Base-by-base conservation (phyloP, 1,139 yeast species). In the Magnusiomyces fungicola region DNA sequence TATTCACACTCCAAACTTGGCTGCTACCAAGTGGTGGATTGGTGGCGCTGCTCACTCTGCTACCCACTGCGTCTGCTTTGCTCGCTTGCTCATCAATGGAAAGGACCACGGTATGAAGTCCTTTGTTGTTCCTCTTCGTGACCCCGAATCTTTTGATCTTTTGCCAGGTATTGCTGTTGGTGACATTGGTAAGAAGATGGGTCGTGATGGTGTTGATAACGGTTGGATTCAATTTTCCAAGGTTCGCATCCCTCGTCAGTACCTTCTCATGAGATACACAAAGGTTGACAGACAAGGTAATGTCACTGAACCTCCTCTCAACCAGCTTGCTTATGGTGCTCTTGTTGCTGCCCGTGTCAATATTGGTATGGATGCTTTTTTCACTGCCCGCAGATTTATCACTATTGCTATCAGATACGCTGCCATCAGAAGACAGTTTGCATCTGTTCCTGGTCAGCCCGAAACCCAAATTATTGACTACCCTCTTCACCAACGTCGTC, bases 21-120 rank as follows among this genome's bases (percentile, higher is more conserved):
- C 92, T 49, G 96, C 96, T 37, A 87, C 96, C 52, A 89, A 89
- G 69, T 89, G 96, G 96, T 89, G 97, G 97, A 89, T 89, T 62
- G 97, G 96, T 49, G 97, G 97, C 63, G 96, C 96, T 48, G 96
- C 96, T 5, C 95, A 87, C 65, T 83, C 95, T 24, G 84, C 96
- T 9, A 86, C 92, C 45, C 96, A 89, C 68, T 73, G 88, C 24
- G 78, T 84, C 34, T 82, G 79, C 46, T 89, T 81, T 63, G 96
- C 96, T 30, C 76, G 96, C 60, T 75, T 89, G 59, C 78, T 84
- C 55, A 90, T 87, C 37, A 76, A 81, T 51, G 92, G 87, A 43
- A 76, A 83, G 67, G 96, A 89, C 67, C 82, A 86, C 63, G 96
- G 96, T 49, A 95, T 88, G 57, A 87, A 87, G 71, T 83, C 89